Conservation (phyloP, 345 rosid genomes). For the Lepidium africanum region DNA sequence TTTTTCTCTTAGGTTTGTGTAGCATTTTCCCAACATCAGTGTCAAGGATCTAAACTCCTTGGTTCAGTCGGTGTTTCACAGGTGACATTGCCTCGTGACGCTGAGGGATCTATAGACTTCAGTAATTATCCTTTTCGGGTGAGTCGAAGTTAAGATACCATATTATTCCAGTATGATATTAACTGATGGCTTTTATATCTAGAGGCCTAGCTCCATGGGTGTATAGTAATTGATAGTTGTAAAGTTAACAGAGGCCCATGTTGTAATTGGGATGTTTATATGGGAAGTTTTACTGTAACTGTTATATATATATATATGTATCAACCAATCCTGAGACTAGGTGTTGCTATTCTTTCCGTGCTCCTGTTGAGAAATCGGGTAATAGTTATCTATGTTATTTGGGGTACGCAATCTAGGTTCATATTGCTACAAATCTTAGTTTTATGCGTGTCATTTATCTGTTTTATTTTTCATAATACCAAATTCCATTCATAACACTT, state of each 20-base stretch:
- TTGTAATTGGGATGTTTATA: background rate
- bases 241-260: background rate
- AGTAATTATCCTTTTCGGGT: slow-evolving; percentile 82
- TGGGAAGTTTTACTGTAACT: background rate
- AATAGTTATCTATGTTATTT: background rate
- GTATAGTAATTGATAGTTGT: background rate
- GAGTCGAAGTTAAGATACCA: slow-evolving; percentile 30
- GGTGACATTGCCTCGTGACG: slow-evolving; percentile 78
- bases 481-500: background rate
- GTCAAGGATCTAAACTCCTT: slow-evolving; percentile 58
- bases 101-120: slow-evolving; percentile 77
- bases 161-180: background rate
- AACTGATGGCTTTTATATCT: background rate
- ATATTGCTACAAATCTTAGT: background rate
- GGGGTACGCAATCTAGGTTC: background rate
- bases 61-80: slow-evolving; percentile 62
- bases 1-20: slow-evolving; percentile 47
- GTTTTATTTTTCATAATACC: background rate
- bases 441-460: background rate
- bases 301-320: background rate
- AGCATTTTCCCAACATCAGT: slow-evolving; percentile 51
- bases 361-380: background rate
- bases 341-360: background rate
- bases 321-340: background rate
- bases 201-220: slow-evolving; percentile 6